Base-by-base conservation (phyloP, 768 basidiomycete genomes). In the Tylopilus plumbeoviolaceoides region DNA sequence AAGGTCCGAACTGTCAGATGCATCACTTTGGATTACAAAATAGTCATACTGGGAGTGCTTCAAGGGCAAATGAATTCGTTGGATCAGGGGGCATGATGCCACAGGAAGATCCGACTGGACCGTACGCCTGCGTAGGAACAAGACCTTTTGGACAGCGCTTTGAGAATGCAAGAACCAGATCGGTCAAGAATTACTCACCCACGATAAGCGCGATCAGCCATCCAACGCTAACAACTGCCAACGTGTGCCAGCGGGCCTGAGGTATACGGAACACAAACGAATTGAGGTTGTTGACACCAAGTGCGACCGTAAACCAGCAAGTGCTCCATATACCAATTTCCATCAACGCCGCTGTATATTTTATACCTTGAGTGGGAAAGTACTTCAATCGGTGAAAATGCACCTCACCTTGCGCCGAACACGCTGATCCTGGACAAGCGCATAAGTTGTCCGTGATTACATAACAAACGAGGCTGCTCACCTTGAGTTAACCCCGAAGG, bases 211-310 rank as follows among this genome's bases (percentile, higher is more conserved):
- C 71, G 25, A 72, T 56, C 8, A 66, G 56, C 87, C 87, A 89
- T 44, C 87, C 87, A 40, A 78, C 39, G 14, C 60, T 46, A 20
- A 81, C 76, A 10, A 71, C 65, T 4, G 66, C 63, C 2, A 68
- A 63, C 53, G 76, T 81, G 28, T 80, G 68, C 65, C 80, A 72
- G 14, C 66, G 61, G 8, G 81, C 77, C 54, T 82, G 80, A 33
- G 77, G 77, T 54, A 73, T 72, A 41, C 74, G 75, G 49, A 89
- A 70, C 14, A 84, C 81, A 36, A 89, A 72, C 15, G 85, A 81
- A 57, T 74, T 78, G 72, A 88, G 85, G 0, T 83, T 81, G 65
- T 90, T 87, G 10, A 87, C 59, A 1, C 83, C 82, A 58, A 87
- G 83, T 6, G 76, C 73, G 10, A 78, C 73, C 3, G 80, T 84